A percentile compares a stretch with the other conserved stretches of the same genome.
phyloP scores from a whole-genome alignment of 2,329 filamentous ascomycete species.

The Claviceps sp. region DNA sequence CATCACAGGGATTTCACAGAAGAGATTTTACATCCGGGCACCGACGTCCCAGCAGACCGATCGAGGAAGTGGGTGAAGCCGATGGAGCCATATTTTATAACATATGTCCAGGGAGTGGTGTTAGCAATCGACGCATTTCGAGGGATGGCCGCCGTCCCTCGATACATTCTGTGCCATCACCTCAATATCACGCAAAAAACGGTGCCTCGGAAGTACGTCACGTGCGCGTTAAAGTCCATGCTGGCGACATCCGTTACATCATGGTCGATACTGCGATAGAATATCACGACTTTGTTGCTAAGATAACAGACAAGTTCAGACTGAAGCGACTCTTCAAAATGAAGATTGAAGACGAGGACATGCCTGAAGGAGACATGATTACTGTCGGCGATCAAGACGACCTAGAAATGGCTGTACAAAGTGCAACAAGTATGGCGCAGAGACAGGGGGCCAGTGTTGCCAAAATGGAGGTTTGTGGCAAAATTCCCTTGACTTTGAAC shows the following conservation, averaged over 20 bases:
- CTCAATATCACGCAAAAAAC: conserved; percentile 66
- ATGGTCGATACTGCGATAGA: conserved; percentile 64
- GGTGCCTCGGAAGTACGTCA: conserved; percentile 65
- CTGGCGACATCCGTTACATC: conserved; percentile 82
- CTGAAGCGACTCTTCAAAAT: conserved; percentile 71
- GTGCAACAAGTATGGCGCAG: conserved; percentile 52
- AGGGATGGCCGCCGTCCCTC: conserved; percentile 19
- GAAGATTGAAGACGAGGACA: conserved; percentile 73
- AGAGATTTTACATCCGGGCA: conserved; percentile 20
- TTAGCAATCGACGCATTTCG: conserved; percentile 24
- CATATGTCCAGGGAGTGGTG: conserved; percentile 36
- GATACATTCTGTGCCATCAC: conserved; percentile 25
- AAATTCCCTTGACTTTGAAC: no score
- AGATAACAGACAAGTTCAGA: conserved; percentile 77
- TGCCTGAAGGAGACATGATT: conserved; percentile 74
- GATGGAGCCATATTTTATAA: conserved; percentile 61
- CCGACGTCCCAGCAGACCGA: conserved; percentile 16
- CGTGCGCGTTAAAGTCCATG: conserved; percentile 85
- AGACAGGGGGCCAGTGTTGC: conserved; percentile 70
- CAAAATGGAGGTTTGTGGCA: conserved; percentile 74
- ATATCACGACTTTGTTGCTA: conserved; percentile 64
- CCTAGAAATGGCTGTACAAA: conserved; percentile 71
- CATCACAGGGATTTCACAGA: conserved; percentile 31
- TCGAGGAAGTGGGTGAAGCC: conserved; percentile 42
- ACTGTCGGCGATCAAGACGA: conserved; percentile 96